A percentile compares a stretch with the other conserved stretches of the same genome.
phyloP scores from a whole-genome alignment of 2,329 filamentous ascomycete species.

The Colletotrichum noveboracense region DNA sequence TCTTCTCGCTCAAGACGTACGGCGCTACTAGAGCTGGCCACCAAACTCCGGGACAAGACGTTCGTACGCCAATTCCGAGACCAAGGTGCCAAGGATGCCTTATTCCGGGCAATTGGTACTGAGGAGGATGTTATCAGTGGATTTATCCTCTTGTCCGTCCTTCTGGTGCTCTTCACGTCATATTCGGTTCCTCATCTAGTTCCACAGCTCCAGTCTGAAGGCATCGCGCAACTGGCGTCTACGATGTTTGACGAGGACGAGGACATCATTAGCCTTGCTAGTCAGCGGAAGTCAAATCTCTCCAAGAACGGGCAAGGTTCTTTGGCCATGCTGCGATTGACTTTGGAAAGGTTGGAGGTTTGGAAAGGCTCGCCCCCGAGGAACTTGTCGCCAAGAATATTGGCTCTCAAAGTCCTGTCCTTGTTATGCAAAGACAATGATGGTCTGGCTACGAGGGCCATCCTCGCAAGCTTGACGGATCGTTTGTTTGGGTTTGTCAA shows the following conservation, averaged over 20 bases:
- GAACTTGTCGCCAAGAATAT: constrained; percentile 64
- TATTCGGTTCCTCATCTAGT: constrained; percentile 66
- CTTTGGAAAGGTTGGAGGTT: constrained; percentile 56
- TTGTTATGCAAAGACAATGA: constrained; percentile 8
- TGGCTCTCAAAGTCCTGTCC: constrained; percentile 65
- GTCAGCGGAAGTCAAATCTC: constrained; percentile 71
- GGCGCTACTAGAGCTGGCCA: constrained; percentile 64
- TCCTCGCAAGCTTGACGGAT: constrained; percentile 18
- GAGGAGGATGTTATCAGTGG: constrained; percentile 67
- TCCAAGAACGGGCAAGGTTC: constrained; percentile 67
- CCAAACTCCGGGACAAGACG: constrained; percentile 64
- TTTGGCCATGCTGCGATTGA: constrained; percentile 58
- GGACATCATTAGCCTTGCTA: constrained; percentile 66
- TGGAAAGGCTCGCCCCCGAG: constrained; percentile 63
- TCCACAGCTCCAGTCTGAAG: constrained; percentile 59
- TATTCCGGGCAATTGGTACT: constrained; percentile 66
- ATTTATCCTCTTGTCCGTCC: constrained; percentile 67
- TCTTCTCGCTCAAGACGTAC: constrained; percentile 59
- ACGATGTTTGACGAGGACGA: constrained; percentile 56
- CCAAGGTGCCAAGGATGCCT: constrained; percentile 71
- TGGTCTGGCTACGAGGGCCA: neutral
- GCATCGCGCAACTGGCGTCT: constrained; percentile 59
- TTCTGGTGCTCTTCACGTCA: constrained; percentile 66
- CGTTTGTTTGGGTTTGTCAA: constrained; percentile 24
- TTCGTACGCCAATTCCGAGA: constrained; percentile 76